These are phyloP conservation scores for Ramalina intermedia DNA, from an alignment of 495 filamentous ascomycete species.

Conservation along the genomic window DNA sequence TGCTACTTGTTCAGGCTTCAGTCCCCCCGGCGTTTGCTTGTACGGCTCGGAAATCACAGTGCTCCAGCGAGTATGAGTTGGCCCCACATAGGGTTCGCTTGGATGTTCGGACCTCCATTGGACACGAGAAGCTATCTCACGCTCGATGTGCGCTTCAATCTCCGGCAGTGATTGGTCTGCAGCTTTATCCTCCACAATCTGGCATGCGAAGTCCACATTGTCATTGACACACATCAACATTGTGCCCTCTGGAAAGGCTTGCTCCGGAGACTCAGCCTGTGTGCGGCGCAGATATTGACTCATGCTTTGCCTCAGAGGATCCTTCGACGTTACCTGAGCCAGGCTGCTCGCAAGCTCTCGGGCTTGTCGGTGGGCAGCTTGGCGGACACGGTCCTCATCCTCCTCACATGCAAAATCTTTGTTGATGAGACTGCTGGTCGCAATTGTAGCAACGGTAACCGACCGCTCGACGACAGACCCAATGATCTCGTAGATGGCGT, in stretches of 20 bases:
- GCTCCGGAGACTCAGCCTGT: constrained; percentile 47
- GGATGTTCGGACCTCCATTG: constrained; percentile 55
- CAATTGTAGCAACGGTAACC: constrained; percentile 93
- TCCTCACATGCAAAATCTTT: constrained; percentile 94
- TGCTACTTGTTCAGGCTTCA: constrained; percentile 83
- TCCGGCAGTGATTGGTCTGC: constrained; percentile 85
- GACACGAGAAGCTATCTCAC: constrained; percentile 55
- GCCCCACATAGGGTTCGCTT: constrained; percentile 71
- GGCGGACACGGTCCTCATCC: constrained; percentile 71
- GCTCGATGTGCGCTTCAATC: constrained; percentile 81
- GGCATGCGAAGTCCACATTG: constrained; percentile 85
- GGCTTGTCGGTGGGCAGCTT: constrained; percentile 79
- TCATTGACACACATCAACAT: constrained; percentile 98
- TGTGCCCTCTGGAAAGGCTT: constrained; percentile 67
- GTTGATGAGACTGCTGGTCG: constrained; percentile 78
- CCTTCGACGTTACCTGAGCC: constrained; percentile 94
- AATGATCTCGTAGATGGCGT: constrained; percentile 87
- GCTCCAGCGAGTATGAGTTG: constrained; percentile 67
- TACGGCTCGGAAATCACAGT: constrained; percentile 82
- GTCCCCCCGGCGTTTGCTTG: constrained; percentile 60
- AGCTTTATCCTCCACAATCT: constrained; percentile 82
- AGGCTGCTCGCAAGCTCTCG: constrained; percentile 83
- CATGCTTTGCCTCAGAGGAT: constrained; percentile 89
- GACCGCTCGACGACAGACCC: constrained; percentile 93
- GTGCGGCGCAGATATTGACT: constrained; percentile 88